These are phyloP conservation scores for Trametes sanguinea DNA, from an alignment of 768 basidiomycete species.

Conservation along the genomic window DNA sequence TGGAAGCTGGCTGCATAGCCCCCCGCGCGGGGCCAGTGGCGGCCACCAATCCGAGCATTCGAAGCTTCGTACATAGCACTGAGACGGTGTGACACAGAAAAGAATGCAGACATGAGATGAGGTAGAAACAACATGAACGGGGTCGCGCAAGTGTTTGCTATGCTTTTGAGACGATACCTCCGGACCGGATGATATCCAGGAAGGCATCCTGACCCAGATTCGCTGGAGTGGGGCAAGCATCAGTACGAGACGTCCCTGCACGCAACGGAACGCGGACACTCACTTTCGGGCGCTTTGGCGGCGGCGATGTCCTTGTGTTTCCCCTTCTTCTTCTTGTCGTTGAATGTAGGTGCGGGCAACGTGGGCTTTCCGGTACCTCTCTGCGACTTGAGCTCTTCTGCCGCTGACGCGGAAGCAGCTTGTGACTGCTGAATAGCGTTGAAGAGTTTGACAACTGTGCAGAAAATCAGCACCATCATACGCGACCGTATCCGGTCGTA, in stretches of 20 bases:
- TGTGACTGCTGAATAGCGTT: slow-evolving; percentile 87
- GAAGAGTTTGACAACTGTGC: slow-evolving; percentile 80
- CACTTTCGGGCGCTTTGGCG: slow-evolving; percentile 61
- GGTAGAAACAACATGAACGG: neutral
- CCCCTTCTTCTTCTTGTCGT: slow-evolving; percentile 46
- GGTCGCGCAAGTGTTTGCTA: slow-evolving; percentile 29
- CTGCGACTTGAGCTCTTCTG: slow-evolving; percentile 58
- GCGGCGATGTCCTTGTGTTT: slow-evolving; percentile 57
- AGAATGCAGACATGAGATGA: neutral
- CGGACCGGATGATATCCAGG: slow-evolving; percentile 81
- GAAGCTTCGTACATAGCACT: no score
- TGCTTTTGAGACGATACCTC: slow-evolving; percentile 73
- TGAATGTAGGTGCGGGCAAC: slow-evolving; percentile 62
- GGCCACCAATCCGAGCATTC: no score
- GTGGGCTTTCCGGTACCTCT: slow-evolving; percentile 76
- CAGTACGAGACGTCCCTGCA: neutral
- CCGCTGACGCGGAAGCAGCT: slow-evolving; percentile 49
- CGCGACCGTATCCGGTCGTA: neutral
- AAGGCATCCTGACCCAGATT: slow-evolving; percentile 71
- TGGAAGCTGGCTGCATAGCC: no score
- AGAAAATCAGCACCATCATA: neutral
- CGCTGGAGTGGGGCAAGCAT: slow-evolving; percentile 38
- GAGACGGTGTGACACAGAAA: no score
- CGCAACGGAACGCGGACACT: slow-evolving; percentile 23
- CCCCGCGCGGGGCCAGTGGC: no score